Evolutionary conservation across 176 grass and related monocot genomes (phyloP).

Genomic region (Paspalum vaginatum): DNA sequence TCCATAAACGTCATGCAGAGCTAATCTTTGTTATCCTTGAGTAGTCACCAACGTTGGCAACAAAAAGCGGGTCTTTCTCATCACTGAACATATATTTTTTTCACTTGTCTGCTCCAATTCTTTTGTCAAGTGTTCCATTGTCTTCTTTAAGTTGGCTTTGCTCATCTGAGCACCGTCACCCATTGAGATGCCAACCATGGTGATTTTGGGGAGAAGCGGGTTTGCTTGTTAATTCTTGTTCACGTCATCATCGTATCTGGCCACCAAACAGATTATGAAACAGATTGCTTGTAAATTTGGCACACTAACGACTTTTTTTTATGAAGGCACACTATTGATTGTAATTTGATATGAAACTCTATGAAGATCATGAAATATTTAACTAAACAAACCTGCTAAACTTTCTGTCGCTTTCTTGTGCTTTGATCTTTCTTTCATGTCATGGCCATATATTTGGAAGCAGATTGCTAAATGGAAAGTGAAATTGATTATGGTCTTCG

Average conservation of each 20-base stretch:
- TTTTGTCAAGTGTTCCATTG: slow-evolving; percentile 82
- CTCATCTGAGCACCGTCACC: slow-evolving; percentile 74
- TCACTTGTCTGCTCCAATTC: slow-evolving; percentile 76
- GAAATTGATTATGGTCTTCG: slow-evolving; percentile 26
- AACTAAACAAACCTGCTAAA: slow-evolving; percentile 49
- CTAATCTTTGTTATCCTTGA: slow-evolving; percentile 72
- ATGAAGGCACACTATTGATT: no score
- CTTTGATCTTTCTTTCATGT: slow-evolving; percentile 46
- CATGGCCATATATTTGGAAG: slow-evolving; percentile 72
- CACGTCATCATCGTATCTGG: slow-evolving; percentile 39
- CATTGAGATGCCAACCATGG: slow-evolving; percentile 90
- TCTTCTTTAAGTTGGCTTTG: slow-evolving; percentile 81
- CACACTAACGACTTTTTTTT: neutral
- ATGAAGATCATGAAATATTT: slow-evolving; percentile 4
- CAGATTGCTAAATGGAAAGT: slow-evolving; percentile 68
- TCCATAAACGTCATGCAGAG: slow-evolving; percentile 31
- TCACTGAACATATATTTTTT: slow-evolving; percentile 50
- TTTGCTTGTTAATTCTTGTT: slow-evolving; percentile 51
- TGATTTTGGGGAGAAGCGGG: slow-evolving; percentile 86
- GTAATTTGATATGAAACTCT: slow-evolving; percentile 23
- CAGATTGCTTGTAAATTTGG: neutral
- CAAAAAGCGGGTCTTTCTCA: slow-evolving; percentile 85
- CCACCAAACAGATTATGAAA: no score
- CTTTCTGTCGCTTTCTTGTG: slow-evolving; percentile 36
- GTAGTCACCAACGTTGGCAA: slow-evolving; percentile 93